These are phyloP conservation scores for Pouteria glomerata DNA, from an alignment of 148 eudicot species.

Conservation along the genomic window DNA sequence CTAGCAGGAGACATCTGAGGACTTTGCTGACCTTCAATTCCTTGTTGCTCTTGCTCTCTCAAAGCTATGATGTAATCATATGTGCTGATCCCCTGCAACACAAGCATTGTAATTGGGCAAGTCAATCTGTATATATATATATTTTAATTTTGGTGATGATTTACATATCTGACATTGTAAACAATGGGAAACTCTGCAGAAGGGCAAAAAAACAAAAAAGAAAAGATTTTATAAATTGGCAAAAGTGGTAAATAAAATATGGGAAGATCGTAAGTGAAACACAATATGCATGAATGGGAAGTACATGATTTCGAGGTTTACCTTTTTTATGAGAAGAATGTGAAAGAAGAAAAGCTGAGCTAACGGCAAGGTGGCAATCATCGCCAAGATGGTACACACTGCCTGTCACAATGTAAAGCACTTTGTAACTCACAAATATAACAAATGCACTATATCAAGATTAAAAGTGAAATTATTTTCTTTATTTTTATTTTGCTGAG, in stretches of 20 bases:
- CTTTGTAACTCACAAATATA: neutral
- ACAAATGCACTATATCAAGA: neutral
- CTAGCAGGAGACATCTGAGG: slow-evolving; percentile 95
- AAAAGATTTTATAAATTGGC: neutral
- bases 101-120: neutral
- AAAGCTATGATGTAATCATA: slow-evolving; percentile 97
- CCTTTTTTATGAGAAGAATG: slow-evolving; percentile 95
- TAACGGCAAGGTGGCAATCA: slow-evolving; percentile 89
- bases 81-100: slow-evolving; percentile 81
- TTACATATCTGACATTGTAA: neutral
- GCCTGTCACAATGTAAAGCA: slow-evolving; percentile 42
- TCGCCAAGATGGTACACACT: slow-evolving; percentile 82
- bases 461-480: neutral
- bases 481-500: neutral
- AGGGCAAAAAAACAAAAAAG: neutral
- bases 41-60: slow-evolving; percentile 95
- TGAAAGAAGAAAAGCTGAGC: slow-evolving; percentile 99
- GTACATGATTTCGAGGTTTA: slow-evolving; percentile 12
- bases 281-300: neutral
- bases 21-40: slow-evolving; percentile 85
- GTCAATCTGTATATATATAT: neutral
- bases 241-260: neutral
- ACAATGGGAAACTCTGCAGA: neutral
- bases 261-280: neutral
- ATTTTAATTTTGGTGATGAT: neutral